A percentile compares a stretch with the other conserved stretches of the same genome.
Evolutionary conservation across 2,329 filamentous ascomycete genomes (phyloP).

Genomic region (Colletotrichum abscissum): DNA sequence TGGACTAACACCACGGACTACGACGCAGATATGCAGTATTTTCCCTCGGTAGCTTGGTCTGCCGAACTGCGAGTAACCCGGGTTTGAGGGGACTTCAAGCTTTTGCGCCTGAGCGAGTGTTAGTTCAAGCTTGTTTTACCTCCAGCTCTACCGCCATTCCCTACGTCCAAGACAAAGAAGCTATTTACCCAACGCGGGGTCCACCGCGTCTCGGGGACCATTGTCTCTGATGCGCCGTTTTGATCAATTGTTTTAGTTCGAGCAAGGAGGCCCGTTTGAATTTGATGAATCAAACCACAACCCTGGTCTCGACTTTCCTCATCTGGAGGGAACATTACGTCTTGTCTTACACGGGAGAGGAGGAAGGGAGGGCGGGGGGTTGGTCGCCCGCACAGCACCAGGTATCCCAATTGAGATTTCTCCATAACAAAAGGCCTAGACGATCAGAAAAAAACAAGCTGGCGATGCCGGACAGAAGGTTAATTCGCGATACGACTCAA

Average conservation of each 20-base stretch:
- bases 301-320: neutral
- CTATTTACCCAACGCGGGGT: neutral
- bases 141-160: neutral
- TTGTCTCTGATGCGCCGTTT: constrained; percentile 13
- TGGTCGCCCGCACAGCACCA: neutral
- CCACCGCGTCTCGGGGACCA: neutral
- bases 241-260: neutral
- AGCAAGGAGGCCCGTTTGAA: constrained; percentile 3
- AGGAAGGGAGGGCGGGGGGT: neutral
- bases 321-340: neutral
- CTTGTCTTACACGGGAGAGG: neutral
- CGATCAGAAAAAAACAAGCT: neutral
- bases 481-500: constrained; percentile 10
- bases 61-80: neutral
- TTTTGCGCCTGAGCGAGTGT: neutral
- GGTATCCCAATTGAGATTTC: neutral
- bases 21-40: neutral
- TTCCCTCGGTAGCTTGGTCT: neutral
- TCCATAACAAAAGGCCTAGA: neutral
- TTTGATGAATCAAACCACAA: neutral
- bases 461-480: neutral
- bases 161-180: neutral
- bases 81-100: neutral
- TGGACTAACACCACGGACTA: constrained; percentile 2
- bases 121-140: constrained; percentile 4